Conservation (phyloP, 1,139 yeast genomes). For the Suhomyces anneliseae region DNA sequence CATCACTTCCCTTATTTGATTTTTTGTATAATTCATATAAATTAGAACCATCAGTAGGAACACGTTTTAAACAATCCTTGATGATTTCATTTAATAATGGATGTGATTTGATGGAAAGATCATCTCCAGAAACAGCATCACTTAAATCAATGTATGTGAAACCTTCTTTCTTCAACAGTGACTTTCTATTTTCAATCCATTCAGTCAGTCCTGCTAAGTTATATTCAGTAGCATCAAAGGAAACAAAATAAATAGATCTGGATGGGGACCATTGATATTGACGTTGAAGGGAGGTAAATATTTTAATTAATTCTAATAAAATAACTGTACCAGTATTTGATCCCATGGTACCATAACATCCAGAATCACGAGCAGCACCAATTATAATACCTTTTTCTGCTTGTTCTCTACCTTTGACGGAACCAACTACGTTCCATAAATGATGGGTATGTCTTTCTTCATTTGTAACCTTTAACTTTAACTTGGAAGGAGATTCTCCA, state of each 20-base stretch:
- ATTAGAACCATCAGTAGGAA: constrained; percentile 19
- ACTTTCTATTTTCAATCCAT: constrained; percentile 63
- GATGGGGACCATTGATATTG: constrained; percentile 80
- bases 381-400: constrained; percentile 69
- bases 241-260: constrained; percentile 76
- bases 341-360: constrained; percentile 71
- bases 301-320: constrained; percentile 67
- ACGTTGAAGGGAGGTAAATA: constrained; percentile 66
- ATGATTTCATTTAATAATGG: constrained; percentile 60
- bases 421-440: constrained; percentile 78
- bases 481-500: constrained; percentile 18
- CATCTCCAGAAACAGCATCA: constrained; percentile 66
- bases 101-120: constrained; percentile 59
- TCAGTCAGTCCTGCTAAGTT: constrained; percentile 85
- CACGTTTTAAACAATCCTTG: constrained; percentile 39
- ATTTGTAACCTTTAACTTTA: constrained; percentile 44
- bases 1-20: constrained; percentile 27
- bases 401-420: constrained; percentile 81
- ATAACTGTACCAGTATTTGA: constrained; percentile 78
- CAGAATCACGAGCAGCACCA: constrained; percentile 83
- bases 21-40: constrained; percentile 31
- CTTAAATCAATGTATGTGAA: constrained; percentile 77
- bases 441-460: constrained; percentile 61
- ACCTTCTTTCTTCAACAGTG: constrained; percentile 58
- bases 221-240: constrained; percentile 84